A percentile compares a stretch with the other conserved stretches of the same genome.
Evolutionary conservation across 2,329 filamentous ascomycete species (phyloP).

Genomic region (Cercospora beticola): DNA sequence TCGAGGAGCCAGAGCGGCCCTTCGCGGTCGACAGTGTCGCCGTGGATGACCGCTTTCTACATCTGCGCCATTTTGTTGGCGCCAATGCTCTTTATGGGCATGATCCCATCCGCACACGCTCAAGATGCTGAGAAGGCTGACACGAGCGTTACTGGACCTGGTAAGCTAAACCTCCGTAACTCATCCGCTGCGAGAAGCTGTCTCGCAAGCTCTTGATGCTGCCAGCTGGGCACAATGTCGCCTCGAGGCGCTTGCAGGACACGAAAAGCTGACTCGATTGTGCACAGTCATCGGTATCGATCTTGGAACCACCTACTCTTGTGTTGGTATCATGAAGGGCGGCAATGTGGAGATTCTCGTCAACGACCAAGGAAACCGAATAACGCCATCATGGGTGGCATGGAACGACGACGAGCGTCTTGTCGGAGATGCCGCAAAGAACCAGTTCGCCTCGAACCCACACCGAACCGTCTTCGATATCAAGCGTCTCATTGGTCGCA

Average conservation of each 20-base stretch:
- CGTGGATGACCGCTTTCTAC: conserved; percentile 85
- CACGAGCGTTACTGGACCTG: conserved; percentile 68
- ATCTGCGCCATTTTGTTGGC: conserved; percentile 82
- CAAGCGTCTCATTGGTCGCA: conserved; percentile 55
- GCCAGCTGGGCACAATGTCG: background rate
- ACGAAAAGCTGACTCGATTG: background rate
- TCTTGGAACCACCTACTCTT: conserved; percentile 83
- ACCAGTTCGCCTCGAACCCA: conserved; percentile 66
- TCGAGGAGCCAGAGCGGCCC: conserved; percentile 35
- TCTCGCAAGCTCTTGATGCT: background rate
- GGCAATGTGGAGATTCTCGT: conserved; percentile 93
- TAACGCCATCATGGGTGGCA: conserved; percentile 65
- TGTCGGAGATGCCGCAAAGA: conserved; percentile 96
- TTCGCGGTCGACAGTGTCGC: conserved; percentile 30
- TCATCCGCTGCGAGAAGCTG: background rate
- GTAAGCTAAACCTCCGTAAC: conserved; percentile 39
- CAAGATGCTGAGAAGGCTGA: conserved; percentile 72
- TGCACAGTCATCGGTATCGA: conserved; percentile 83
- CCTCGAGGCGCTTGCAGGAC: background rate
- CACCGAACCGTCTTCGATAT: conserved; percentile 49
- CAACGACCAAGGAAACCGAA: conserved; percentile 96
- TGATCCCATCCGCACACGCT: conserved; percentile 58
- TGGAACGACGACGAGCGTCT: conserved; percentile 94
- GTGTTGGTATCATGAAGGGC: conserved; percentile 93
- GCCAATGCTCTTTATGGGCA: conserved; percentile 79